Base-by-base conservation (phyloP, 768 basidiomycete genomes). In the Saitozyma podzolica region DNA sequence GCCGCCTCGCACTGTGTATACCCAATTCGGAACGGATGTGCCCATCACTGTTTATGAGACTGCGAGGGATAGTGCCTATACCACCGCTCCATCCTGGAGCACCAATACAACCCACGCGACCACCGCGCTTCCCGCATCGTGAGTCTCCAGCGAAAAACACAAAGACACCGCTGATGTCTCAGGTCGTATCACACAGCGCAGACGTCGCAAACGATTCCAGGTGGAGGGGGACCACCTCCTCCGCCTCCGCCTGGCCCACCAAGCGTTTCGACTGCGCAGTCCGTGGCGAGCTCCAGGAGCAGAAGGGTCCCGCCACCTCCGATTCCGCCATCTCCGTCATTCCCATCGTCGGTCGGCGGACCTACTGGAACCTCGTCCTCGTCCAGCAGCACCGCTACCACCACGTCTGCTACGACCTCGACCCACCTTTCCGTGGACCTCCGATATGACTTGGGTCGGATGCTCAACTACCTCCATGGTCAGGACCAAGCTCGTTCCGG, bases 401-500 rank as follows among this genome's bases (percentile, higher is more conserved):
- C 29, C 29, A 58, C 64, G 42, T 42, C 56, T 16, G 20, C 54
- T 29, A 52, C 58, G 45, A 20, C 53, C 39, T 54, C 67, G 39
- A 50, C 50, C 60, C 6, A 52, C 14, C 56, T 57, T 9, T 65
- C 61, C 1, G 57, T 40, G 41, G 66, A 61, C 42, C 65, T 68
- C 39, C 83, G 85, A 56, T 78, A 85, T 19, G 80, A 80, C 55
- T 67, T 80, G 9, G 71, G 77, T 52, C 65, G 79, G 8, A 66
- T 87, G 16, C 75, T 87, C 71, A 77, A 85, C 45, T 82, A 83
- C 58, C 76, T 87, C 9, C 86, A 89, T 56, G 87, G 89, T 56
- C 71, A 91, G 11, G 86, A 91, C 67, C 81, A 84, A 40, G 80
- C 82, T 16, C 81, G 89, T 57, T 87, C 85, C 0, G 82, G 84